Conservation (phyloP, 768 basidiomycete genomes). For the Pleurotus sapidus region DNA sequence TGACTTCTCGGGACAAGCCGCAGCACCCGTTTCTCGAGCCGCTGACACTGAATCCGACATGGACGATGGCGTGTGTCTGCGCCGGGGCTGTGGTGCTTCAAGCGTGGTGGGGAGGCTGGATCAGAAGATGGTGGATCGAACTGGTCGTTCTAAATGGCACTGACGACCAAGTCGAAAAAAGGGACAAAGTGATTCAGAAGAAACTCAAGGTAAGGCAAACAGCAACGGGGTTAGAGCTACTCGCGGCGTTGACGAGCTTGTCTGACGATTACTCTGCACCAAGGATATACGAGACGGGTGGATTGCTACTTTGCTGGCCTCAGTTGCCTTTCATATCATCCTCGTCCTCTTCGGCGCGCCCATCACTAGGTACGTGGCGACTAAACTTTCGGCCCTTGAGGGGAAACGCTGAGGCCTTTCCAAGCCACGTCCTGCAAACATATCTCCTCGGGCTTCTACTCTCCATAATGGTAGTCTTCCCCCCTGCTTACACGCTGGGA, state of each 20-base stretch:
- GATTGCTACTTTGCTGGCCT: conserved; percentile 46
- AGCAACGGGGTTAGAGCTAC: background rate
- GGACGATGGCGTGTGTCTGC: conserved; percentile 57
- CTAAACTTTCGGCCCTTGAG: background rate
- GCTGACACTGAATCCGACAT: conserved; percentile 57
- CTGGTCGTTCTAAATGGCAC: conserved; percentile 32
- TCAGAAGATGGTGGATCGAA: conserved; percentile 57
- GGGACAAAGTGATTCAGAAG: conserved; percentile 33
- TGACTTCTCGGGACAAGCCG: conserved; percentile 55
- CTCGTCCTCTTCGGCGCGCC: conserved; percentile 78
- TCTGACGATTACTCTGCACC: background rate
- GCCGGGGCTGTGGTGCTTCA: conserved; percentile 53
- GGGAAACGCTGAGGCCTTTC: conserved; percentile 11
- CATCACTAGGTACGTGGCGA: conserved; percentile 43
- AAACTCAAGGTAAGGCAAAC: conserved; percentile 35
- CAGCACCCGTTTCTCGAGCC: conserved; percentile 69
- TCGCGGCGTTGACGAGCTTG: no score
- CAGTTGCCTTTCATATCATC: conserved; percentile 44
- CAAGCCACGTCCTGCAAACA: conserved; percentile 57
- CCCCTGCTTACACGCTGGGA: conserved; percentile 71
- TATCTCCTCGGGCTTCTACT: conserved; percentile 67
- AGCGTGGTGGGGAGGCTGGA: conserved; percentile 71
- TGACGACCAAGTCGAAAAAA: conserved; percentile 39
- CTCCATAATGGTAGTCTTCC: conserved; percentile 60
- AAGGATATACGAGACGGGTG: conserved; percentile 54